Base-by-base conservation (phyloP, 2,329 filamentous ascomycete genomes). In the Aspergillus caelatus region DNA sequence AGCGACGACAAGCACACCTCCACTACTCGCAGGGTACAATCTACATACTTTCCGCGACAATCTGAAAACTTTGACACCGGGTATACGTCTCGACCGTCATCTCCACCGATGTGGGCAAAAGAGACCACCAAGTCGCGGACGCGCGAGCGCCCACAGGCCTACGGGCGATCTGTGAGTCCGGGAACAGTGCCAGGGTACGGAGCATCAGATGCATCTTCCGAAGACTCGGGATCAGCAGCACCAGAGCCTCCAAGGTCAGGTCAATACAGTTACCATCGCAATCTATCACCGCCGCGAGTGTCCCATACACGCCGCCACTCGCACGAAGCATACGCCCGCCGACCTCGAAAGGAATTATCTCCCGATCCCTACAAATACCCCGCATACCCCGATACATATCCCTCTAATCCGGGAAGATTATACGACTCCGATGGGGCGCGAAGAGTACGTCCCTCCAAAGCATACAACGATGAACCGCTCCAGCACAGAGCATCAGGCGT, bases 301-400 rank as follows among this genome's bases (percentile, higher is more conserved):
- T 63, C 66, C 21, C 66, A 71, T 26, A 66, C 71, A 5, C 73
- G 77, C 28, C 74, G 75, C 6, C 77, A 77, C 65, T 78, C 75
- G 3, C 77, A 79, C 52, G 77, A 79, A 53, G 71, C 75, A 8
- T 77, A 77, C 53, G 70, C 64, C 3, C 71, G 74, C 23, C 70
- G 68, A 64, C 74, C 73, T 2, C 65, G 67, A 16, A 68, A 72
- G 46, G 74, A 77, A 11, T 57, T 71, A 3, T 77, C 75, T 0
- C 71, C 75, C 3, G 68, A 70, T 7, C 34, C 64, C 16, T 62
- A 62, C n/a, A 50, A 53, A 52, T 61, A 60, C 4, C 59, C 62
- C 32, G 52, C 62, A 34, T 67, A 48, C 52, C 63, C 58, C 26
- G 62, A 64, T n/a, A 59, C 56, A 39, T 58, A 62, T 23, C 59